Percentiles rank a stretch among this genome's conserved stretches.
These are phyloP conservation scores for Eucalyptus albens DNA, from an alignment of 345 rosid genomes.

Conservation along the genomic window DNA sequence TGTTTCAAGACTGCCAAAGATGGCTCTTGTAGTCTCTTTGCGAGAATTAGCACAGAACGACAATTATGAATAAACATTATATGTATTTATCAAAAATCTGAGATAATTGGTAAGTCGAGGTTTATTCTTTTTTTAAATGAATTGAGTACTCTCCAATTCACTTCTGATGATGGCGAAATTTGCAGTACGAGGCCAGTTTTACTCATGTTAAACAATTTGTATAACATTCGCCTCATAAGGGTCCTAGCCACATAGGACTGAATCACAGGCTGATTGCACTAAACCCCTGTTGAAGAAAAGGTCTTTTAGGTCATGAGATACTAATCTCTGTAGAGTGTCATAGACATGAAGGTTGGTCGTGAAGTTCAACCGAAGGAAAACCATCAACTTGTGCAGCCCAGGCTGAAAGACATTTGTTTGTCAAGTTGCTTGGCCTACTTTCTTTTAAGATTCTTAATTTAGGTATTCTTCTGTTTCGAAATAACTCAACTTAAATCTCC, in stretches of 20 bases:
- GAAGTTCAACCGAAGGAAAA: rapidly evolving
- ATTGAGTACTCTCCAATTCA: neutral
- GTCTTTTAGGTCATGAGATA: neutral
- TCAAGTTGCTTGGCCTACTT: neutral
- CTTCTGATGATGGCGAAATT: neutral
- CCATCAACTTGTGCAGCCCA: rapidly evolving
- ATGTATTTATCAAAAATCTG: neutral
- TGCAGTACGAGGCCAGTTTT: neutral
- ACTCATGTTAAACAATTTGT: no score
- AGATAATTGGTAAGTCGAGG: neutral
- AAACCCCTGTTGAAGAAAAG: neutral
- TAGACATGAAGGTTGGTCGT: rapidly evolving
- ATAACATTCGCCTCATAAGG: neutral
- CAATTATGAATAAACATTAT: neutral
- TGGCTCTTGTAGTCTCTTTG: neutral
- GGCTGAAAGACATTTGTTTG: neutral
- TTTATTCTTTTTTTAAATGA: neutral
- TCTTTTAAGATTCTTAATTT: neutral
- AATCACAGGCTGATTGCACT: neutral
- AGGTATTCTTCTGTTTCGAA: no score
- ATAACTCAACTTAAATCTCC: neutral
- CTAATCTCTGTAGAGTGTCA: neutral
- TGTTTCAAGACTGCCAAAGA: neutral
- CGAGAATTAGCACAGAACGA: neutral
- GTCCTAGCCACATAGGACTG: neutral